Conservation (phyloP, 805 yeast species). For the Jamesozyma lodderae region DNA sequence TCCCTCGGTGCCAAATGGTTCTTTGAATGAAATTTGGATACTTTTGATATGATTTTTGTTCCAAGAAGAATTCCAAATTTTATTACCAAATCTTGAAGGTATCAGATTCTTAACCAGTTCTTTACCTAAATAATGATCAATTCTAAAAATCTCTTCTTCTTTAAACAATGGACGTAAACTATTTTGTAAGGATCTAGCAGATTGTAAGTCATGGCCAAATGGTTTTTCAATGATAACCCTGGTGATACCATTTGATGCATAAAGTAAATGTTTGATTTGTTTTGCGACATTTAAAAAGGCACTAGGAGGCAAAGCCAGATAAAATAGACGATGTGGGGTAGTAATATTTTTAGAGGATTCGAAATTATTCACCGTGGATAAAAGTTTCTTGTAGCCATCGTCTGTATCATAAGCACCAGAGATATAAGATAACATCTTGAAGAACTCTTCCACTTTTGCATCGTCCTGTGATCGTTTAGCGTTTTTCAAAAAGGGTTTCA, state of each 20-base stretch:
- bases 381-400: conserved; percentile 60
- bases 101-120: conserved; percentile 94
- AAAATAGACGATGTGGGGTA: conserved; percentile 72
- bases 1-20: conserved; percentile 96
- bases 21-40: conserved; percentile 89
- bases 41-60: conserved; percentile 65
- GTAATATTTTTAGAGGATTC: conserved; percentile 41
- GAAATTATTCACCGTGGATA: conserved; percentile 44
- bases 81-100: conserved; percentile 84
- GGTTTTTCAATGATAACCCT: conserved; percentile 93
- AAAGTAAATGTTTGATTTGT: conserved; percentile 58
- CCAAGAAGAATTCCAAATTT: conserved; percentile 80
- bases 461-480: conserved; percentile 36
- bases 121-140: conserved; percentile 94
- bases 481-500: conserved; percentile 51
- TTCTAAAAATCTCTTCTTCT: conserved; percentile 88
- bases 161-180: conserved; percentile 78
- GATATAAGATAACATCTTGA: conserved; percentile 55
- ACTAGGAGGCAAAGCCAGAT: conserved; percentile 91
- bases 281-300: conserved; percentile 74
- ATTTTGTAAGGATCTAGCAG: conserved; percentile 67
- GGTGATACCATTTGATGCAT: conserved; percentile 59
- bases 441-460: conserved; percentile 50
- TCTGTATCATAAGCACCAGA: conserved; percentile 72
- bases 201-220: conserved; percentile 82